phyloP scores from a whole-genome alignment of 2,329 filamentous ascomycete species.

The Colletotrichum lupini region DNA sequence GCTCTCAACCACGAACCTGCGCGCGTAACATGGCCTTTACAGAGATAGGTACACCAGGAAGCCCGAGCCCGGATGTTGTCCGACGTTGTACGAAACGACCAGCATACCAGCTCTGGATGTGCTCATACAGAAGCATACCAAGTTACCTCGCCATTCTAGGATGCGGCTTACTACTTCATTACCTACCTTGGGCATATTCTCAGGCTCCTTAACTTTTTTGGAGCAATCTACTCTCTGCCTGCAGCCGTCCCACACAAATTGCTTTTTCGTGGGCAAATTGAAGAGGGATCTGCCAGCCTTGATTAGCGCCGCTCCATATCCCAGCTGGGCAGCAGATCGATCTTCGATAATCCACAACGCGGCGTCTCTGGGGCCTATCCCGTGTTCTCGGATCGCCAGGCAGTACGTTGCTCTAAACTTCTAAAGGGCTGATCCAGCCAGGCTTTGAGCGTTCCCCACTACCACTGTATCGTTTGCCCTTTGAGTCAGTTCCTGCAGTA shows the following conservation, averaged over 20 bases:
- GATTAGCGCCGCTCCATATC: background rate
- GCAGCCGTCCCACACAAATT: background rate
- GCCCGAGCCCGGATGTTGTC: background rate
- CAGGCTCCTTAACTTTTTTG: too few species aligned
- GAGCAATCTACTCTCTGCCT: background rate
- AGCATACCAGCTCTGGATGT: background rate
- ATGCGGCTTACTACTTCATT: background rate
- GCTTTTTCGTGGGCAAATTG: background rate
- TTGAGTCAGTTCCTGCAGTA: conserved; percentile 7
- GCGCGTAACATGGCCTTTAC: background rate
- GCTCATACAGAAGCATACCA: background rate
- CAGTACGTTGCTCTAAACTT: background rate
- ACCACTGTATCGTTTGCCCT: background rate
- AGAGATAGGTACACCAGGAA: too few species aligned
- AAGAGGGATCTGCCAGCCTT: background rate
- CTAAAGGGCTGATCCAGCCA: background rate
- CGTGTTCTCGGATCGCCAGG: conserved; percentile 2
- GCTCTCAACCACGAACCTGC: background rate
- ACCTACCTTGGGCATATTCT: too few species aligned
- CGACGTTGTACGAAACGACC: background rate
- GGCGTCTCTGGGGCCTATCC: background rate
- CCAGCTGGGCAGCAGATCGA: conserved; percentile 6
- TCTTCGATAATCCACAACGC: background rate
- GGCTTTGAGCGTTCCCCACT: background rate
- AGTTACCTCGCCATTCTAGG: background rate